These are phyloP conservation scores for Didymella exigua DNA, from an alignment of 2,329 filamentous ascomycete genomes.

Conservation along the genomic window DNA sequence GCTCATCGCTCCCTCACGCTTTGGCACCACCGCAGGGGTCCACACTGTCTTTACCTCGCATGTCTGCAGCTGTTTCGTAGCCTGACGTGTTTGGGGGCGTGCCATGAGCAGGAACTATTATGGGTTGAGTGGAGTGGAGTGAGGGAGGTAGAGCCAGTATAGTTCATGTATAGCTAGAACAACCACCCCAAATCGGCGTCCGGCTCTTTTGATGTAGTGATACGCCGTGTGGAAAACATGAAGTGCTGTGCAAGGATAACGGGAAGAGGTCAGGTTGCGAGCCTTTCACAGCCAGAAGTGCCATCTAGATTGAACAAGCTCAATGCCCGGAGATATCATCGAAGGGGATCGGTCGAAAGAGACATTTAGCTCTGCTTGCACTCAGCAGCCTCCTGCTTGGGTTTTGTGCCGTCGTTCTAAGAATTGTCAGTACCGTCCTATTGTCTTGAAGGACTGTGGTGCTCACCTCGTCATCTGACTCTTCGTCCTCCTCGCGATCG, in stretches of 20 bases:
- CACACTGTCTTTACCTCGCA: background rate
- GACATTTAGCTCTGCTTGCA: conserved; percentile 52
- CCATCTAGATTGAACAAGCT: conserved; percentile 41
- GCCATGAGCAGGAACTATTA: conserved; percentile 16
- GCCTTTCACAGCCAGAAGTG: conserved; percentile 18
- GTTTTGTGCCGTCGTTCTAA: conserved; percentile 51
- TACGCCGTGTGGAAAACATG: conserved; percentile 36
- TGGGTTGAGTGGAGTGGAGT: conserved; percentile 17
- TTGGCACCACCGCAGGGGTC: background rate
- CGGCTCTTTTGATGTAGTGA: conserved; percentile 36
- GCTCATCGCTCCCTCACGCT: background rate
- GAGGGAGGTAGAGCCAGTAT: conserved; percentile 27
- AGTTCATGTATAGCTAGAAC: conserved; percentile 35
- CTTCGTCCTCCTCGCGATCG: conserved; percentile 75
- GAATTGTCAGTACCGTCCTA: conserved; percentile 18
- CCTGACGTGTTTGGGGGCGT: background rate
- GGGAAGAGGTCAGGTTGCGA: conserved; percentile 21
- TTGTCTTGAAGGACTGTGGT: background rate
- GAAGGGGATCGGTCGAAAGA: conserved; percentile 26
- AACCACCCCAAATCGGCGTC: conserved; percentile 25
- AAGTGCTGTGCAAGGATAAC: conserved; percentile 23
- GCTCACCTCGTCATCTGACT: conserved; percentile 51
- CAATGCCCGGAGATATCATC: conserved; percentile 26
- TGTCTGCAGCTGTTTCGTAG: background rate
- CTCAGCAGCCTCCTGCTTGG: conserved; percentile 53